phyloP scores from a whole-genome alignment of 176 grass and related monocot species.

The Musa troglodytarum region DNA sequence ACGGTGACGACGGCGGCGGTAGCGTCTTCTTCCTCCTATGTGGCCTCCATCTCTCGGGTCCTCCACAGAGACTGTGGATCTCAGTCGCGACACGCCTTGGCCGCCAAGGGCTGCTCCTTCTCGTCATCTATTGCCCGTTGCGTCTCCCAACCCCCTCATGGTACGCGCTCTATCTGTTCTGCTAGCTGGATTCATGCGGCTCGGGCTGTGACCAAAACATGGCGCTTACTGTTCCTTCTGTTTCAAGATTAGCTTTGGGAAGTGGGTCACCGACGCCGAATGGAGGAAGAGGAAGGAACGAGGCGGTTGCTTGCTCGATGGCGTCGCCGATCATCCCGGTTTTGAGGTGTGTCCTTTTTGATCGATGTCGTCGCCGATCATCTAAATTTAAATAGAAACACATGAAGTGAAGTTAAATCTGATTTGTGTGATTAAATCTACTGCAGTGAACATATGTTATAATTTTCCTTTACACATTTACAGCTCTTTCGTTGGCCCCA shows the following conservation, averaged over 20 bases:
- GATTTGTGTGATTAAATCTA: no score
- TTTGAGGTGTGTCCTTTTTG: slow-evolving; percentile 30
- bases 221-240: background rate
- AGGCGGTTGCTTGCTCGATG: slow-evolving; percentile 22
- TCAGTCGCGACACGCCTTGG: slow-evolving; percentile 14
- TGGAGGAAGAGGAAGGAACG: slow-evolving; percentile 19
- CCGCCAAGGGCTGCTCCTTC: slow-evolving; percentile 1
- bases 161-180: background rate
- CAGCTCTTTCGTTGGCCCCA: no score
- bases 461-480: no score
- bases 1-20: no score
- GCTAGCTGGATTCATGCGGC: slow-evolving; percentile 1
- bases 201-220: background rate
- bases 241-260: slow-evolving; percentile 1
- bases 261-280: slow-evolving; percentile 5
- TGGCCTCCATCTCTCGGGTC: slow-evolving; percentile 66
- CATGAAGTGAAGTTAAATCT: no score
- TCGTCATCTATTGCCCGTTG: slow-evolving; percentile 6
- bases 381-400: no score
- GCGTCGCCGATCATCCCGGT: slow-evolving; percentile 17
- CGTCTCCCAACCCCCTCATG: background rate
- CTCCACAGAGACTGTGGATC: slow-evolving; percentile 28
- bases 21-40: slow-evolving; percentile 10
- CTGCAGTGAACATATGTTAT: no score
- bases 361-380: background rate